A percentile compares a stretch with the other conserved stretches of the same genome.
phyloP scores from a whole-genome alignment of 2,329 filamentous ascomycete genomes.

The Akanthomyces muscarius region DNA sequence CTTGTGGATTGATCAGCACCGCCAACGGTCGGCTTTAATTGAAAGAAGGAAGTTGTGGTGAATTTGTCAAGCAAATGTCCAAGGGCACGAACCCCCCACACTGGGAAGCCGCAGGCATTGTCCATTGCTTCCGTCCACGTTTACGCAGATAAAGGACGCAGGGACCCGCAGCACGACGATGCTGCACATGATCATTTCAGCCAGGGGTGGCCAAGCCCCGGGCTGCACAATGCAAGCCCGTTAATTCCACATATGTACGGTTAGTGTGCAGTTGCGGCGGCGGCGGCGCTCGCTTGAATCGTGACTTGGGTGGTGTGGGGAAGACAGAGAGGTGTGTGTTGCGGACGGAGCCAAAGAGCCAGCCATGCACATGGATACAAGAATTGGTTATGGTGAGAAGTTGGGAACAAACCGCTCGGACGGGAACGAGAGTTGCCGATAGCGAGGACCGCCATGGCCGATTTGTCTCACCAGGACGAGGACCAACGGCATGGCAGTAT shows the following conservation, averaged over 20 bases:
- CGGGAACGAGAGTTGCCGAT: not conserved
- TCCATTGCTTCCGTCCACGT: constrained; percentile 9
- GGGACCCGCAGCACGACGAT: constrained; percentile 7
- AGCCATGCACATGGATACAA: not conserved
- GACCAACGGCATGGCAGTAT: not conserved
- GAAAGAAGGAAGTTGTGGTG: constrained; percentile 8
- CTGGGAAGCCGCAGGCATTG: not conserved
- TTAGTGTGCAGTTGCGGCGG: constrained; percentile 9
- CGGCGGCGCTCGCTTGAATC: constrained; percentile 15
- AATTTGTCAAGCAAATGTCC: not conserved
- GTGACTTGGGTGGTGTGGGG: constrained; percentile 10
- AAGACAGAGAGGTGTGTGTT: not conserved
- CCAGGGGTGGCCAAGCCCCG: not conserved
- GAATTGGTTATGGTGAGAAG: not conserved
- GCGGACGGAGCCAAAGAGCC: not conserved
- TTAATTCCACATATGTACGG: not conserved
- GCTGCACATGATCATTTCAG: constrained; percentile 15
- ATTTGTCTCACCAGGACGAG: not conserved
- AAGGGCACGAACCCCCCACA: not conserved
- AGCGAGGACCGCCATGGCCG: not conserved
- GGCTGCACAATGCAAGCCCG: not conserved
- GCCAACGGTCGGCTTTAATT: not conserved
- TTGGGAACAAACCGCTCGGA: not conserved
- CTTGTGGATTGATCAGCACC: not conserved
- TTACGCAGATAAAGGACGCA: not conserved